Evolutionary conservation across 2,329 filamentous ascomycete species (phyloP).

Genomic region (Diaporthe eres): DNA sequence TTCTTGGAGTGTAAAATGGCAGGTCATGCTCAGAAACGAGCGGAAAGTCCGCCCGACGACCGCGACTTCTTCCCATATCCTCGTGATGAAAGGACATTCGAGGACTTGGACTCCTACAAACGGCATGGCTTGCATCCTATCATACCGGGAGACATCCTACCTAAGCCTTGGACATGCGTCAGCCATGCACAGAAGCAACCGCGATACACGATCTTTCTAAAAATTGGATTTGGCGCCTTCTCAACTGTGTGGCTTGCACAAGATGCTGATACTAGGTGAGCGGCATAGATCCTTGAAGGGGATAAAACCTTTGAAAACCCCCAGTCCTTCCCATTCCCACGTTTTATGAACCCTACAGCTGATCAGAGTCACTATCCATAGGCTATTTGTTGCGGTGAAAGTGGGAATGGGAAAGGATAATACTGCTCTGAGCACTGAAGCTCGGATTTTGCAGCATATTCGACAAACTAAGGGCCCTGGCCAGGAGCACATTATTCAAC

Average conservation of each 20-base stretch:
- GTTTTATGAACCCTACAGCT: not conserved
- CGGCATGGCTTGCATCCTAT: conserved; percentile 13
- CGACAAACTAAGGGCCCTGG: not conserved
- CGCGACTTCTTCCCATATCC: not conserved
- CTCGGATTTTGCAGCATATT: not conserved
- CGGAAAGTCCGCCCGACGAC: not conserved
- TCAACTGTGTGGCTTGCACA: conserved; percentile 23
- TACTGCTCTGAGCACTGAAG: not conserved
- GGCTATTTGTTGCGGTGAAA: conserved; percentile 4
- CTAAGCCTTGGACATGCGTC: conserved; percentile 8
- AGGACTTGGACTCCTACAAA: not conserved
- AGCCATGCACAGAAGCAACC: conserved; percentile 17
- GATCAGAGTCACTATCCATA: not conserved
- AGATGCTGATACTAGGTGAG: conserved; percentile 1
- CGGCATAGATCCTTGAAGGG: not conserved
- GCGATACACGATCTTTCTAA: conserved; percentile 12
- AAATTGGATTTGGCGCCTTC: conserved; percentile 24
- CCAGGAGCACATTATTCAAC: conserved; percentile 2
- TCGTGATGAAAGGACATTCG: conserved; percentile 1
- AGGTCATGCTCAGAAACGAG: not conserved
- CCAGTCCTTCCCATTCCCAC: not conserved
- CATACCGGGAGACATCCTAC: conserved; percentile 3
- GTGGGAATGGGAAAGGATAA: not conserved
- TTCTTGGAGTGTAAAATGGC: not conserved
- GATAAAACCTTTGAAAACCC: not conserved